A percentile compares a stretch with the other conserved stretches of the same genome.
These are phyloP conservation scores for Linum lewisii DNA, from an alignment of 345 rosid genomes.

Conservation along the genomic window DNA sequence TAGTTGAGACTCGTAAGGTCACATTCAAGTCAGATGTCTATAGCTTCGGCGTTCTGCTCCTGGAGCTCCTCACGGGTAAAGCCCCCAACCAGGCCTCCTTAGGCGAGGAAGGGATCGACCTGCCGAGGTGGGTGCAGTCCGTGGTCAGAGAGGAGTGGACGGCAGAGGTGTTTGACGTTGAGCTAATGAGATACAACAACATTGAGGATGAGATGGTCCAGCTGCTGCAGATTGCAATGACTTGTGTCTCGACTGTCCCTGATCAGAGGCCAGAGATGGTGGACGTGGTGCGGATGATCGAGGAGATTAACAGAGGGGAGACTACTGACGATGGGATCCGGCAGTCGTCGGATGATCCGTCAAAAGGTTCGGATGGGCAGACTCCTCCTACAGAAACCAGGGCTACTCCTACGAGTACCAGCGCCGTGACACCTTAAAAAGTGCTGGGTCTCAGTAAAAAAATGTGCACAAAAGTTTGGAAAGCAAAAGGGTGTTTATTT, in stretches of 20 bases:
- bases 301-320: constrained; percentile 71
- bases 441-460: not conserved
- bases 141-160: constrained; percentile 99
- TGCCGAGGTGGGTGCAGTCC: constrained; percentile 95
- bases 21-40: constrained; percentile 83
- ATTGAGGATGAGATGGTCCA: constrained; percentile 99
- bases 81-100: constrained; percentile 91
- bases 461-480: too few relatives aligned
- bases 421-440: not conserved
- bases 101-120: constrained; percentile 93
- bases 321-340: constrained; percentile 63
- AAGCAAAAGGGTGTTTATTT: too few relatives aligned
- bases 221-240: constrained; percentile 87
- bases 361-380: constrained; percentile 65
- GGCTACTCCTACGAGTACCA: not conserved
- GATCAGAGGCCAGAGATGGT: constrained; percentile 85
- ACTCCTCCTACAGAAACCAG: not conserved
- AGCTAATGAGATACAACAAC: constrained; percentile 82
- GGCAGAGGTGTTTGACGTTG: constrained; percentile 91
- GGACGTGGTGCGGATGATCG: constrained; percentile 84
- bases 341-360: constrained; percentile 94
- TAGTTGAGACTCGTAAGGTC: constrained; percentile 61
- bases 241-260: constrained; percentile 77
- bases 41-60: constrained; percentile 83
- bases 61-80: constrained; percentile 83